Evolutionary conservation across 1,139 yeast genomes (phyloP), one percentile per base, ranked within the genome.

Genomic region (Lodderomyces orthopsilosis): DNA sequence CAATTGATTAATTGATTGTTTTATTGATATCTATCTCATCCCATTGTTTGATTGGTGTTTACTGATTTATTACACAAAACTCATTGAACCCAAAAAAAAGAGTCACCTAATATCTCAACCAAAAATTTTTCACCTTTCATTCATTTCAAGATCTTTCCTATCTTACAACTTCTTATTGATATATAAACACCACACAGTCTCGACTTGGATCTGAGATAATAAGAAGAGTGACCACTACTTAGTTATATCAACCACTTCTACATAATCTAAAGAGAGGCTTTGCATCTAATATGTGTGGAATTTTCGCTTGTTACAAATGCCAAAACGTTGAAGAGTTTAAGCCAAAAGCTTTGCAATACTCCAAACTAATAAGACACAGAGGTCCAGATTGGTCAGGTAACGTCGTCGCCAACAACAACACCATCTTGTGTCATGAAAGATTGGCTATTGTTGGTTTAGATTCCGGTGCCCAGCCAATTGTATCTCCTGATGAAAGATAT

Each of bases 321-420:
- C 85, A 83, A 41, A 86, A 89, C 52, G 82, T 87, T 48, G 83
- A 85, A 57, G 70, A 76, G 47, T 93, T 88, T 77, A 93, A 91
- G 70, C 79, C 84, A 47, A 83, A 83, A 62, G 98, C 98, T 40
- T 76, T 93, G 52, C 94, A 88, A 64, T 78, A 88, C 62, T 79
- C 98, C 52, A 91, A 90, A 70, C 79, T 90, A 68, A 85, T 91
- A 64, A 85, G 98, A 73, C 98, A 93, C 70, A 85, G 98, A 70
- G 98, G 98, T 57, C 98, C 98, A 54, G 98, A 93, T 71, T 93
- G 98, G 98, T 81, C 91, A 38, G 98, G 98, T 60, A 90, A 89
- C 81, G 66, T 79, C 52, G 73, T 79, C 53, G 81, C 83, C 61
- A 88, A 89, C 80, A 67, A 74, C 53, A 32, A 35, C 23, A 88